Evolutionary conservation across 2,329 filamentous ascomycete species (phyloP).

Genomic region (Ustulina deusta): DNA sequence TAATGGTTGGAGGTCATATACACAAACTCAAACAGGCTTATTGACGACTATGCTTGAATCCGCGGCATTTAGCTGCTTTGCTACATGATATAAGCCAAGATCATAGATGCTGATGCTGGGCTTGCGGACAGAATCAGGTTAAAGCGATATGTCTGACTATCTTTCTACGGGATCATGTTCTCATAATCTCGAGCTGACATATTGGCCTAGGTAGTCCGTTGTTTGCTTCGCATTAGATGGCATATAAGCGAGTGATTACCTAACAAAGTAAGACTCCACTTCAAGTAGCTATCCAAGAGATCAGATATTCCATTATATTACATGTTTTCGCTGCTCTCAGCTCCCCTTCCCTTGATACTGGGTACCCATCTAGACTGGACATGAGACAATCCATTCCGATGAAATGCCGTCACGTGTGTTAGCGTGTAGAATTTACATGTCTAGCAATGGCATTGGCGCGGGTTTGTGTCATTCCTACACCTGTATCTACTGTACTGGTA

Average conservation of each 20-base stretch:
- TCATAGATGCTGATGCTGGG: background rate
- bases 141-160: background rate
- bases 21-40: background rate
- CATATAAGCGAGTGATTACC: background rate
- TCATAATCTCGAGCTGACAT: background rate
- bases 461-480: background rate
- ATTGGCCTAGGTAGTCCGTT: background rate
- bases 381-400: background rate
- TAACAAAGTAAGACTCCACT: background rate
- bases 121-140: background rate
- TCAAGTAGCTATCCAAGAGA: background rate
- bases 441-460: background rate
- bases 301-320: no score
- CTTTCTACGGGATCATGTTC: background rate
- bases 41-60: background rate
- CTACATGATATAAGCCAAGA: background rate
- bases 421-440: background rate
- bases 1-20: background rate
- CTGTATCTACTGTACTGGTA: background rate
- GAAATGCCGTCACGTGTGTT: background rate
- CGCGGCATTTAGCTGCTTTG: background rate
- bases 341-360: background rate
- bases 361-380: background rate
- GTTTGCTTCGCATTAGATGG: background rate
- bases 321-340: no score